Base-by-base conservation (phyloP, 2,329 filamentous ascomycete genomes). In the Fusarium chaquense region DNA sequence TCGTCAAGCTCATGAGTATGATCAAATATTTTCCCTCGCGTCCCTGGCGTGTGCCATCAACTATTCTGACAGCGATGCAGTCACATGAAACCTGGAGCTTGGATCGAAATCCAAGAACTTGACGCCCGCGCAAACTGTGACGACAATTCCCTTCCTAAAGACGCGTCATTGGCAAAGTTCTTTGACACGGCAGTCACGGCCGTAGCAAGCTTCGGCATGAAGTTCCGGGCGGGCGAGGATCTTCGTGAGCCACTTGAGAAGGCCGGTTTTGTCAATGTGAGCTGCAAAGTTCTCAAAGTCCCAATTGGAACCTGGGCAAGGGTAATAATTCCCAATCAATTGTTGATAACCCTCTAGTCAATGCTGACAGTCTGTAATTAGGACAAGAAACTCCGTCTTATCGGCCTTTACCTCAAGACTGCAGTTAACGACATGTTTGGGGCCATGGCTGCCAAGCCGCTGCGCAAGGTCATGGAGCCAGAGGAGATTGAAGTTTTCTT, bases 61-160 rank as follows among this genome's bases (percentile, higher is more conserved):
- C 6, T 26, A 26, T 26, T 26, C 24, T 26, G 3, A 54, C 28
- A 20, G 1, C 1, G 3, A 18, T n/a, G 7, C 3, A 73, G 72
- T 0, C 69, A 74, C 3, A 40, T 74, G 28, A 68, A 62, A 0
- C 72, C 71, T 4, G 72, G 72, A 0, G 72, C 55, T 0, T 74
- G 72, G 72, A 64, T 74, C 2, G 72, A 74, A 26, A 74, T 74
- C 9, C 72, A 81, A 30, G 82, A 83, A 35, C 74, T 82, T 10
- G 77, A 81, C 40, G 77, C 75, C 6, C 73, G 73, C 18, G 75
- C 80, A 22, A 73, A 77, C 40, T 82, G 78, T 51, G 81, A 83
- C 57, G 80, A 82, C 30, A 77, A 69, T n/a, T 79, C 79, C 3
- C 77, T 83, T 59, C 55, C 74, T 0, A 62, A 76, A 0, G 74